Percentiles rank a stretch among this genome's conserved stretches.
These are phyloP conservation scores for Tripterygium wilfordii DNA, from an alignment of 177 flowering plant genomes.

Conservation along the genomic window DNA sequence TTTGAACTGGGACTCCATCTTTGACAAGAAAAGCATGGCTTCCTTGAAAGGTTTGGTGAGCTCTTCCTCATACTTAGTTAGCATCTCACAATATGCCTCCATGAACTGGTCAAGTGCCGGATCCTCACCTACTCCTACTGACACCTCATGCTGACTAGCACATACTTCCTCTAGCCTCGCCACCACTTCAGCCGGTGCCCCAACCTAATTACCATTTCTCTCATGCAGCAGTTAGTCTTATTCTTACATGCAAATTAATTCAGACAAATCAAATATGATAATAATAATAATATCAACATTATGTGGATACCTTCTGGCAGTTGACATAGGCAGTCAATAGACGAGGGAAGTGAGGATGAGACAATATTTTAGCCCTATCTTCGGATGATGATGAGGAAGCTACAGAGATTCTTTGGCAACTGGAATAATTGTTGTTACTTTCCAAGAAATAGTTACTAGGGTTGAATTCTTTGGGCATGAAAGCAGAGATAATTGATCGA, in stretches of 20 bases:
- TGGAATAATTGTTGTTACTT: too few relatives aligned
- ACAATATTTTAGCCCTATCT: conserved; percentile 84
- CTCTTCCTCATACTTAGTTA: conserved; percentile 85
- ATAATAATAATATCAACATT: too few relatives aligned
- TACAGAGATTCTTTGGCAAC: too few relatives aligned
- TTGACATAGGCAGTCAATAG: conserved; percentile 78
- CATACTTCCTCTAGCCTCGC: conserved; percentile 71
- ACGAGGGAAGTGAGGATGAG: conserved; percentile 94
- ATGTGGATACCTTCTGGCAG: conserved; percentile 95
- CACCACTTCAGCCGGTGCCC: conserved; percentile 93
- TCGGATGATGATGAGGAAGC: conserved; percentile 21
- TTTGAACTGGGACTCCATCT: conserved; percentile 82
- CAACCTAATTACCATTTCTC: too few relatives aligned
- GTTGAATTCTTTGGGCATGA: too few relatives aligned
- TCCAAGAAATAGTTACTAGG: too few relatives aligned
- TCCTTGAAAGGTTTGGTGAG: conserved; percentile 90
- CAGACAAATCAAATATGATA: too few relatives aligned
- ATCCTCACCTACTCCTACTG: conserved; percentile 63
- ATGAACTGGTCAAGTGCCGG: conserved; percentile 97
- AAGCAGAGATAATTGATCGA: too few relatives aligned
- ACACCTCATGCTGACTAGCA: too few relatives aligned
- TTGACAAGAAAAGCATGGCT: conserved; percentile 85
- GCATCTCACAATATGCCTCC: conserved; percentile 99
- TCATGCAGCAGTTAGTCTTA: too few relatives aligned
- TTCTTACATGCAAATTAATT: too few relatives aligned